Conservation (phyloP, 257 asterid genomes). For the Dorcoceras hygrometricum region DNA sequence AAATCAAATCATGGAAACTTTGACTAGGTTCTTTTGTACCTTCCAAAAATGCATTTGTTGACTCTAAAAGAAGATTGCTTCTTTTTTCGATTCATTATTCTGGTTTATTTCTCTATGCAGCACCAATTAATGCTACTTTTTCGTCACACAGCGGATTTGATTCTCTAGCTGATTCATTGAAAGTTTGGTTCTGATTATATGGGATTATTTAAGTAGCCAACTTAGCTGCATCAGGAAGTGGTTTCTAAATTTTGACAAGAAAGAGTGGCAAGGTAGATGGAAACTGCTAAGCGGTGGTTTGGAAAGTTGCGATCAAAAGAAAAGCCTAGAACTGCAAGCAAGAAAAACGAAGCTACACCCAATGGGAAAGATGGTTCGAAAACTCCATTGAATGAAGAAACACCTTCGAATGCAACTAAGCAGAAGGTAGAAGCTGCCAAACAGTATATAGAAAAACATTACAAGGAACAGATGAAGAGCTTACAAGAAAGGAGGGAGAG, state of each 20-base stretch:
- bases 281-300: slow-evolving; percentile 65
- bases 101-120: slow-evolving; percentile 38
- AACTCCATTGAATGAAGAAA: slow-evolving; percentile 56
- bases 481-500: slow-evolving; percentile 91
- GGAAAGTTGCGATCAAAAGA: slow-evolving; percentile 61
- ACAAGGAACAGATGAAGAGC: slow-evolving; percentile 97
- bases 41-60: slow-evolving; percentile 22
- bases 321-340: slow-evolving; percentile 58
- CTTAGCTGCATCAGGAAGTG: slow-evolving; percentile 25
- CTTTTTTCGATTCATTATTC: slow-evolving; percentile 28
- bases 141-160: slow-evolving; percentile 23
- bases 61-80: slow-evolving; percentile 13
- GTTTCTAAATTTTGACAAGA: slow-evolving; percentile 29
- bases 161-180: slow-evolving; percentile 39
- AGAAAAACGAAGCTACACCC: slow-evolving; percentile 58
- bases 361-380: slow-evolving; percentile 62
- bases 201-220: slow-evolving; percentile 19
- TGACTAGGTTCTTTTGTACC: slow-evolving; percentile 17
- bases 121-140: slow-evolving; percentile 18
- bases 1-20: slow-evolving; percentile 20
- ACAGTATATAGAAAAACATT: slow-evolving; percentile 93
- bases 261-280: slow-evolving; percentile 49
- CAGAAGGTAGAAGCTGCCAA: slow-evolving; percentile 97
- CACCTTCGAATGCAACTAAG: slow-evolving; percentile 89
- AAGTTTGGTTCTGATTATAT: slow-evolving; percentile 29